Percentiles rank a stretch among this genome's conserved stretches.
phyloP scores from a whole-genome alignment of 805 yeast genomes.

The Aciculoconidium aculeatum region DNA sequence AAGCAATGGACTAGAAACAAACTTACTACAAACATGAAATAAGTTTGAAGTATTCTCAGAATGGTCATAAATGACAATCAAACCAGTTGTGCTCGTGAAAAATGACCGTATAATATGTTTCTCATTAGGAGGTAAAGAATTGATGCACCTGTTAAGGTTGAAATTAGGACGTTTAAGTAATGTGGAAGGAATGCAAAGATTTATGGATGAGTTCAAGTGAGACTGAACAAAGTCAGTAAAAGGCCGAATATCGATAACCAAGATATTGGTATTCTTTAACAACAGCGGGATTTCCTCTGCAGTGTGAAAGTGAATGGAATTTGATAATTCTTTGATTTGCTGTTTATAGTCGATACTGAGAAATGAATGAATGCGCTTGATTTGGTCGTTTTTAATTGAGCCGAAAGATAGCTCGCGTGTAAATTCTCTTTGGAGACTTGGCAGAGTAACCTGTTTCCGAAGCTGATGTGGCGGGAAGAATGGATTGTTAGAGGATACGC shows the following conservation, averaged over 20 bases:
- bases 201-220: constrained; percentile 58
- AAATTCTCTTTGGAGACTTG: constrained; percentile 14
- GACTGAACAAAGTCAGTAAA: constrained; percentile 62
- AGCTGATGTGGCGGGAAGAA: too few species aligned
- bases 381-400: constrained; percentile 17
- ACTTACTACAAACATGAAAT: constrained; percentile 44
- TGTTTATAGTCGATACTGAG: constrained; percentile 16
- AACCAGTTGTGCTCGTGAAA: constrained; percentile 12
- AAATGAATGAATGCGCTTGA: constrained; percentile 16
- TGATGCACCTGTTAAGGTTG: constrained; percentile 55
- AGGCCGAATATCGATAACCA: constrained; percentile 77
- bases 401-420: constrained; percentile 13
- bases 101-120: constrained; percentile 35
- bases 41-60: constrained; percentile 33
- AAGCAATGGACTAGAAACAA: constrained; percentile 25
- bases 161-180: constrained; percentile 71
- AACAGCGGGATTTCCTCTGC: constrained; percentile 12
- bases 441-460: constrained; percentile 18
- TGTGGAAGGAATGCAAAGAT: constrained; percentile 87
- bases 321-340: constrained; percentile 19
- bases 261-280: constrained; percentile 4
- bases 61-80: constrained; percentile 43
- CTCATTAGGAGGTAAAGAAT: constrained; percentile 53
- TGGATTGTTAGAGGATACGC: too few species aligned
- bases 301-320: constrained; percentile 14